These are phyloP conservation scores for Trichocomaceae sp. DNA, from an alignment of 2,329 filamentous ascomycete genomes.

Conservation along the genomic window DNA sequence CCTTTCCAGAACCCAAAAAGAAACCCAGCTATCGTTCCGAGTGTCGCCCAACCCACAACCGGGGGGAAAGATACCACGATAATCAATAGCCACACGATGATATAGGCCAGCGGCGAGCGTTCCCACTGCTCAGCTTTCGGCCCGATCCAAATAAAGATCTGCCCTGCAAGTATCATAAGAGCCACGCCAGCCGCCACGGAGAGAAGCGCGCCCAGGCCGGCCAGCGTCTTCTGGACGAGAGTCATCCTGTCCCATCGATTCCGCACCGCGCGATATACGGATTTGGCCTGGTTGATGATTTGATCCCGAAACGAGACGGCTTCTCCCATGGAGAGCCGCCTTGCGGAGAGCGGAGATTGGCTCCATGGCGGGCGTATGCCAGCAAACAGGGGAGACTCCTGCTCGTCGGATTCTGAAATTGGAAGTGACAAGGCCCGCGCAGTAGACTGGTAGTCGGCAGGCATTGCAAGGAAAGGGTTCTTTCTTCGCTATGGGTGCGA, in stretches of 20 bases:
- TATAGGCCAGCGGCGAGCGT: constrained; percentile 61
- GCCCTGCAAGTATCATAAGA: constrained; percentile 70
- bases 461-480: constrained; percentile 25
- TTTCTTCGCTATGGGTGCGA: background rate
- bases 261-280: constrained; percentile 26
- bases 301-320: constrained; percentile 31
- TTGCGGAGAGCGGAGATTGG: constrained; percentile 26
- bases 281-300: constrained; percentile 32
- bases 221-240: constrained; percentile 55
- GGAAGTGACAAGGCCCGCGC: constrained; percentile 50
- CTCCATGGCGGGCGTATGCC: constrained; percentile 48
- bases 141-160: constrained; percentile 68
- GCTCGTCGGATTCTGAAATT: constrained; percentile 35
- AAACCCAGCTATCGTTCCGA: constrained; percentile 63
- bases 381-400: constrained; percentile 42
- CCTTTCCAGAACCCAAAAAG: constrained; percentile 65
- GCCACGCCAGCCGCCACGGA: constrained; percentile 55
- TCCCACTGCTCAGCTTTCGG: constrained; percentile 74
- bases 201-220: constrained; percentile 47
- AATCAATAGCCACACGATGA: constrained; percentile 67
- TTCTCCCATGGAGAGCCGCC: constrained; percentile 25
- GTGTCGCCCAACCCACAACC: constrained; percentile 77
- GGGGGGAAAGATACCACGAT: constrained; percentile 79
- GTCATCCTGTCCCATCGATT: constrained; percentile 36
- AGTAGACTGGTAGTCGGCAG: constrained; percentile 46